Evolutionary conservation across 345 rosid genomes (phyloP).

Genomic region (Ceriops decandra): DNA sequence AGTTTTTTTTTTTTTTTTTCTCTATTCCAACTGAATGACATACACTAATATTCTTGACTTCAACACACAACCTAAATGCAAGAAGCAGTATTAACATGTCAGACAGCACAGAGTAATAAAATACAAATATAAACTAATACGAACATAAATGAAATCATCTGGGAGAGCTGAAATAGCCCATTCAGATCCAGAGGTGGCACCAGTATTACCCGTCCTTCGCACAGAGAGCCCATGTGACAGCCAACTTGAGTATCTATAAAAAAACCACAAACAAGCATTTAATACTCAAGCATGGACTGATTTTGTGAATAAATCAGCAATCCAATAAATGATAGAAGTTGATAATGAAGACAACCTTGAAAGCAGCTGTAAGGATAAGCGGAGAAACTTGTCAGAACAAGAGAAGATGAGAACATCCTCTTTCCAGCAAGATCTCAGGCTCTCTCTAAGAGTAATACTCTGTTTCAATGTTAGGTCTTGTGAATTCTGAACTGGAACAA

Average conservation of each 20-base stretch:
- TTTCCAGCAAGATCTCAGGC: conserved; percentile 89
- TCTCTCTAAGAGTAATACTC: conserved; percentile 72
- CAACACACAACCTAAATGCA: no score
- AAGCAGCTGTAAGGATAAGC: conserved; percentile 89
- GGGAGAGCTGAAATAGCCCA: conserved; percentile 81
- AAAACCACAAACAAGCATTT: conserved; percentile 8
- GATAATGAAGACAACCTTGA: conserved; percentile 55
- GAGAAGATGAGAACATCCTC: conserved; percentile 87
- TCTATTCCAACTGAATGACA: no score
- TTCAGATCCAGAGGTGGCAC: conserved; percentile 66
- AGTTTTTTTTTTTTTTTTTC: no score
- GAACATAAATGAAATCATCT: conserved; percentile 80
- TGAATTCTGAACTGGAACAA: conserved; percentile 57
- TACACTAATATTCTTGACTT: no score
- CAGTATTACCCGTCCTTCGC: conserved; percentile 47
- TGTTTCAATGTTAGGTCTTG: conserved; percentile 58
- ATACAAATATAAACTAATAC: conserved; percentile 26
- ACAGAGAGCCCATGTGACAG: conserved; percentile 75
- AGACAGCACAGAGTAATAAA: not conserved
- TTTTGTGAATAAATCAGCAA: not conserved
- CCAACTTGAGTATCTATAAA: conserved; percentile 74
- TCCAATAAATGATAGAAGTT: not conserved
- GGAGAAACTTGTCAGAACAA: conserved; percentile 94
- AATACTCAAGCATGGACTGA: not conserved
- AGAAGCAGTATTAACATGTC: no score